Evolutionary conservation across 495 filamentous ascomycete genomes (phyloP), one percentile per base, ranked within the genome.

Genomic region (Lophiotrema nucula): DNA sequence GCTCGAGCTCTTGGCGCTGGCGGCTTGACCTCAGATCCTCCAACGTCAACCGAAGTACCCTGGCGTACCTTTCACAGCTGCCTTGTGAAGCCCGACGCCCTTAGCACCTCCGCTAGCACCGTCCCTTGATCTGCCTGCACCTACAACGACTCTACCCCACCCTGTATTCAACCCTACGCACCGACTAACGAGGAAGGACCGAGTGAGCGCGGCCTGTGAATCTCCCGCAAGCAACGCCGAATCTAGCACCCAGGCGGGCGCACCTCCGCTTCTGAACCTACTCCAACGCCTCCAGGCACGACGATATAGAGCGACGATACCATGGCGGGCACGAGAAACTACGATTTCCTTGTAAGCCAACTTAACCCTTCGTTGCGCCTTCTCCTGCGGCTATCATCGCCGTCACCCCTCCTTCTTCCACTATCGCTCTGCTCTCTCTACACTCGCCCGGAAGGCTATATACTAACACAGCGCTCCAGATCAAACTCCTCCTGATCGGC

Each of bases 241-340:
- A 28, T 19, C 31, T 8, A 18, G 39, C 39, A 6, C 19, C 39
- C 31, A 55, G 50, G 49, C 55, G 61, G 61, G 56, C 53, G 49
- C 57, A 28, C n/a, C 31, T 19, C 48, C 59, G 23, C 39, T 27
- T 19, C 57, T 44, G 24, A 48, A 49, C 41, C 41, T 16, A 57
- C 47, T 45, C 42, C 21, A 35, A 23, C 4, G 33, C 33, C 23
- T 33, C 60, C 63, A 53, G 61, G 43, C 33, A 53, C 53, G 51
- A 38, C 31, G 24, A 46, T n/a, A n/a, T n/a, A n/a, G n/a, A n/a
- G 63, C 51, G 54, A 47, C 56, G 24, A 47, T 69, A 77, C 69
- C 76, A 98, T 98, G 93, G 92, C 93, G 62, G 89, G 90, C 64
- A 95, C 91, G 75, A 83, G 93, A 70, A 97, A 97, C 76, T 98